Conservation (phyloP, 305 asterid species). For the Fraxinus platypoda region DNA sequence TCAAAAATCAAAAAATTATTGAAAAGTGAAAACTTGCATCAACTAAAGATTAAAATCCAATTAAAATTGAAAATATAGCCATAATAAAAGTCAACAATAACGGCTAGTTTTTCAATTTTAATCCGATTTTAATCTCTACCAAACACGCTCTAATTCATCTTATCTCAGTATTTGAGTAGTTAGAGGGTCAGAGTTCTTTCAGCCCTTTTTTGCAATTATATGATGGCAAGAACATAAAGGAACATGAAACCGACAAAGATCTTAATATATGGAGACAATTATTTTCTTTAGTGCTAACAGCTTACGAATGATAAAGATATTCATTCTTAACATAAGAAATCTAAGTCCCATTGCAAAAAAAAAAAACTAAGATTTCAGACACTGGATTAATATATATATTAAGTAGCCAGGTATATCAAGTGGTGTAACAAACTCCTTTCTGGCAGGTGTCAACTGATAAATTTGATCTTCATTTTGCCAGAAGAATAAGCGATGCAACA, state of each 20-base stretch:
- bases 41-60: too few relatives aligned
- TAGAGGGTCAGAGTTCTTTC: background rate
- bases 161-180: background rate
- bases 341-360: background rate
- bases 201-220: background rate
- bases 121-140: too few relatives aligned
- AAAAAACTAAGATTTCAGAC: background rate
- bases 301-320: background rate
- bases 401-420: background rate
- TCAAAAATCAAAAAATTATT: background rate
- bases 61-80: too few relatives aligned
- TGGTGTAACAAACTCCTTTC: background rate
- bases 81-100: too few relatives aligned
- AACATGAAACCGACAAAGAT: background rate
- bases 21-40: background rate
- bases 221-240: background rate
- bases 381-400: background rate
- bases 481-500: slow-evolving; percentile 1
- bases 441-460: background rate
- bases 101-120: too few relatives aligned
- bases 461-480: slow-evolving; percentile 4
- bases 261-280: background rate
- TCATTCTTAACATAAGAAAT: background rate
- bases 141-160: too few relatives aligned
- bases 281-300: background rate